These are phyloP conservation scores for Saksenaea vasiformis DNA, from an alignment of 371 early-diverging fungal genomes.

Conservation along the genomic window DNA sequence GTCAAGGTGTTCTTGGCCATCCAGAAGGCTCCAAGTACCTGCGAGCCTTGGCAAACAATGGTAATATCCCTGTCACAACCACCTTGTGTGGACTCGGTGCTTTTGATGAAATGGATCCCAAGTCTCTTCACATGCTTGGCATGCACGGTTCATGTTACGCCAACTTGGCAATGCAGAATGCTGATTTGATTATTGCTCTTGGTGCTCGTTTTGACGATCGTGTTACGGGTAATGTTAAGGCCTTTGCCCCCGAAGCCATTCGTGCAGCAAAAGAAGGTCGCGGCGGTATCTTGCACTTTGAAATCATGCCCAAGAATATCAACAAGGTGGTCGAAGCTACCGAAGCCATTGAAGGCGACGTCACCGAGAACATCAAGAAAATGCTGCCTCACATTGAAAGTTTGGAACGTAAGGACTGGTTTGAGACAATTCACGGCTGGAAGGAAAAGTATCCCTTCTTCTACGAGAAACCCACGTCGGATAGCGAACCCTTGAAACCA, in stretches of 20 bases:
- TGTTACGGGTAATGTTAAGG: constrained; percentile 87
- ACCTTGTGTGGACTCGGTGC: constrained; percentile 92
- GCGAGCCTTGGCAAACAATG: constrained; percentile 77
- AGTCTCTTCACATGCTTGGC: constrained; percentile 95
- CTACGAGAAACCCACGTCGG: constrained; percentile 53
- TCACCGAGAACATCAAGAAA: constrained; percentile 77
- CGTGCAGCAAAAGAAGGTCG: constrained; percentile 84
- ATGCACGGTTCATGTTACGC: constrained; percentile 98
- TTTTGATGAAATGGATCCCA: constrained; percentile 89
- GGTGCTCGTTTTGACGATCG: constrained; percentile 98
- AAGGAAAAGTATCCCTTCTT: constrained; percentile 91
- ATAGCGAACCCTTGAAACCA: constrained; percentile 71
- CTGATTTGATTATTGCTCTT: constrained; percentile 94
- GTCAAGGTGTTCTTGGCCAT: constrained; percentile 85
- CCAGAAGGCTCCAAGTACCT: constrained; percentile 84
- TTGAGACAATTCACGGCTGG: constrained; percentile 78
- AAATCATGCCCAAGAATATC: constrained; percentile 98
- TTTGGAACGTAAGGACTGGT: constrained; percentile 81
- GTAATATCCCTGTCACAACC: constrained; percentile 95
- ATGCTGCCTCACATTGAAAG: constrained; percentile 79
- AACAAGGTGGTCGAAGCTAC: constrained; percentile 94
- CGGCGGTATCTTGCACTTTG: constrained; percentile 98
- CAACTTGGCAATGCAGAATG: constrained; percentile 95
- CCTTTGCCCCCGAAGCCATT: constrained; percentile 92
- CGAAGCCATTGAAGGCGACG: constrained; percentile 94